Evolutionary conservation across 225 moss, liverwort and hornwort species (phyloP).

Genomic region (Anthoceros angustus): DNA sequence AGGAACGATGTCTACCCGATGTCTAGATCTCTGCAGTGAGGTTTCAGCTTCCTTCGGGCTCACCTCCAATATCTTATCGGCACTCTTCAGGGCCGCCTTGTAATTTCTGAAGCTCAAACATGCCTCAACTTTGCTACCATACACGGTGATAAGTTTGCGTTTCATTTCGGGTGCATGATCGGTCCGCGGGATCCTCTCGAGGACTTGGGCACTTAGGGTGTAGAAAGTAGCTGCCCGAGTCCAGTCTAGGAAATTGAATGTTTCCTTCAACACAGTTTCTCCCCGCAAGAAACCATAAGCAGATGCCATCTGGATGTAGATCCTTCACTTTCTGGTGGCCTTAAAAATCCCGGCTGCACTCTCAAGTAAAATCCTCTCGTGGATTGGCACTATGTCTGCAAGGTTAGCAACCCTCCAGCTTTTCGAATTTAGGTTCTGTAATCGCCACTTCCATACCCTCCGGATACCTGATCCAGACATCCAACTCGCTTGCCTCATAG

Average conservation of each 20-base stretch:
- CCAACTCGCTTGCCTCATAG: background rate
- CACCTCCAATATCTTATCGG: conserved; percentile 7
- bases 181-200: background rate
- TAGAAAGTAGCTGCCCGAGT: background rate
- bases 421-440: background rate
- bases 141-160: background rate
- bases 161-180: background rate
- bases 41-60: conserved; percentile 6
- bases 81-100: conserved; percentile 9
- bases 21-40: conserved; percentile 8
- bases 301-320: too few species aligned
- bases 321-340: too few species aligned
- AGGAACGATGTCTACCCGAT: too few species aligned
- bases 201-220: background rate
- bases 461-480: background rate
- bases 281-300: too few species aligned
- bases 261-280: background rate
- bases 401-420: background rate
- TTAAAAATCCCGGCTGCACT: too few species aligned
- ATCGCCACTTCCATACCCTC: background rate
- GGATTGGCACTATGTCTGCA: background rate
- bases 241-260: background rate
- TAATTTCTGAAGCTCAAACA: conserved; percentile 9
- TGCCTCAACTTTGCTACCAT: conserved; percentile 11
- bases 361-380: background rate